A percentile compares a stretch with the other conserved stretches of the same genome.
phyloP scores from a whole-genome alignment of 208 protist genomes.

The Leishmania gerbilli region DNA sequence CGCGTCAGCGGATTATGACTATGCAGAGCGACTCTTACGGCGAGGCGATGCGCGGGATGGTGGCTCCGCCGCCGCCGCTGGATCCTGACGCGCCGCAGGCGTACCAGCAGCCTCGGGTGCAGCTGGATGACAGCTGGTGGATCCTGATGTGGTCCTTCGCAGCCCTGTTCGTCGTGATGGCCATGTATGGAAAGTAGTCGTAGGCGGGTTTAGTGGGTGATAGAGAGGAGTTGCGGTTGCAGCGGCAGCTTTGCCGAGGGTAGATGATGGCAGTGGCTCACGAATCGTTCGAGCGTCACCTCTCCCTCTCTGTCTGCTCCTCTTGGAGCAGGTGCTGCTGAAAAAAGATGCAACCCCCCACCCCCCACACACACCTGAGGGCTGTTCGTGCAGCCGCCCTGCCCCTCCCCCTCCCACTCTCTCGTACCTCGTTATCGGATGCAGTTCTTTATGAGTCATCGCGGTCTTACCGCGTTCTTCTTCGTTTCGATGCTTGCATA shows the following conservation, averaged over 20 bases:
- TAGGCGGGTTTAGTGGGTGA: not conserved
- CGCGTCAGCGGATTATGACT: slow-evolving; percentile 47
- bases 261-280: not conserved
- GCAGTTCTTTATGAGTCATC: not conserved
- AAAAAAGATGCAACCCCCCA: not conserved
- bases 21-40: slow-evolving; percentile 67
- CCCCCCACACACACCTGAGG: too few species aligned
- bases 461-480: not conserved
- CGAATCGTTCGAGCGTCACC: not conserved
- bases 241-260: not conserved
- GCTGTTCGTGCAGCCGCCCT: not conserved
- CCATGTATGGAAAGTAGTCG: slow-evolving; percentile 45
- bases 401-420: not conserved
- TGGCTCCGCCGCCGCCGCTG: slow-evolving; percentile 57
- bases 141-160: slow-evolving; percentile 44
- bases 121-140: slow-evolving; percentile 50
- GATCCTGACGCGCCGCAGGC: slow-evolving; percentile 27
- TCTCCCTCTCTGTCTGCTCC: not conserved
- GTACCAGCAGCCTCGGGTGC: slow-evolving; percentile 37
- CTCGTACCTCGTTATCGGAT: not conserved
- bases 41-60: slow-evolving; percentile 47
- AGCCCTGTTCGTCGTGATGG: slow-evolving; percentile 35
- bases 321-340: not conserved
- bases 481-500: not conserved
- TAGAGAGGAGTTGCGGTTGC: not conserved